These are phyloP conservation scores for Trichomonas vaginalis DNA, from an alignment of 208 protist genomes.

Conservation along the genomic window DNA sequence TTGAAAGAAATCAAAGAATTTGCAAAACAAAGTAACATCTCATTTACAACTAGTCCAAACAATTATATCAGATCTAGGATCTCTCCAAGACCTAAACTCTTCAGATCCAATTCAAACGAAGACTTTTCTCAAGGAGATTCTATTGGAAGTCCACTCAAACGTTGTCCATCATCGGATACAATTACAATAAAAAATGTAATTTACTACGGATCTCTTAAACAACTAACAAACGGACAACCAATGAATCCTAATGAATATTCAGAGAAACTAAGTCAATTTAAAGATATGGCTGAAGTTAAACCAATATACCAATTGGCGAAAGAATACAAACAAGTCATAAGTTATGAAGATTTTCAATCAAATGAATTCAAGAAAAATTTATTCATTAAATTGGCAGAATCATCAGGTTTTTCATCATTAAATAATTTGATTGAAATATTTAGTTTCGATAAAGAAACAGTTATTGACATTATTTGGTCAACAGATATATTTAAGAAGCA, in stretches of 20 bases:
- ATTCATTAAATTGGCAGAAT: background rate
- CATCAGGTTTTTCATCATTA: background rate
- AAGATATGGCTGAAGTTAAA: background rate
- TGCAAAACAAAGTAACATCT: background rate
- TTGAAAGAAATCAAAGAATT: background rate
- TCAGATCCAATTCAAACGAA: background rate
- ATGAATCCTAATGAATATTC: background rate
- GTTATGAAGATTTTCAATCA: background rate
- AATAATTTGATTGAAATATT: background rate
- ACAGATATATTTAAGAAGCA: background rate
- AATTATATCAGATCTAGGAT: background rate
- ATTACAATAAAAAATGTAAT: background rate
- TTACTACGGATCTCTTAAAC: background rate
- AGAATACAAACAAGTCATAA: background rate
- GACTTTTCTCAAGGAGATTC: background rate
- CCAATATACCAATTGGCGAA: background rate
- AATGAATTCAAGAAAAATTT: background rate
- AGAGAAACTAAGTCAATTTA: background rate
- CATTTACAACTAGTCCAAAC: background rate
- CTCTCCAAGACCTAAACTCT: background rate
- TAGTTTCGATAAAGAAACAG: background rate
- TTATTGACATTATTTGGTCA: background rate
- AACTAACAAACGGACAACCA: background rate
- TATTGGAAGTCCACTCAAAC: no score
- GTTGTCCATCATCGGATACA: background rate